These are phyloP conservation scores for Metarhizium sp. DNA, from an alignment of 2,329 filamentous ascomycete species.

Conservation along the genomic window DNA sequence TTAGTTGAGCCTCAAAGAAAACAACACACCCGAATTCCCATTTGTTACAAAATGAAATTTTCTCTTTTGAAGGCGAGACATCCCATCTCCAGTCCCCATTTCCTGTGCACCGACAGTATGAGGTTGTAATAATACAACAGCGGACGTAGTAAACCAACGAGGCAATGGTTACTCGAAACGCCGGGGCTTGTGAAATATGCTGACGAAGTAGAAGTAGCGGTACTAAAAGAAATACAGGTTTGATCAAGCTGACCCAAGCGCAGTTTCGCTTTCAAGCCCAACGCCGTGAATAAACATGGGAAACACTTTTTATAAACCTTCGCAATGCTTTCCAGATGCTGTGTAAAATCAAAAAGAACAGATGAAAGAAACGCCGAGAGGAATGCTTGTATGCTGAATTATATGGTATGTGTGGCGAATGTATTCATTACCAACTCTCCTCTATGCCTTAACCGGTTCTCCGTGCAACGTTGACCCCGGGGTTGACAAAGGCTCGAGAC, in stretches of 20 bases:
- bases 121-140: neutral
- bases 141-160: neutral
- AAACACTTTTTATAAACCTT: constrained; percentile 17
- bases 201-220: neutral
- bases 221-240: neutral
- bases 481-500: constrained; percentile 46
- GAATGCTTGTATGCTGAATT: neutral
- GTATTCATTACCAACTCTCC: neutral
- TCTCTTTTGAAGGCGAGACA: neutral
- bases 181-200: neutral
- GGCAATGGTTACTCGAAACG: neutral
- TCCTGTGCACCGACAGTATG: neutral
- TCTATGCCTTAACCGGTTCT: constrained; percentile 8
- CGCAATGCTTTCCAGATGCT: constrained; percentile 25
- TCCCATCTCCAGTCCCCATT: neutral
- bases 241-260: neutral
- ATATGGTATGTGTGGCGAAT: neutral
- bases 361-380: neutral
- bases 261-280: constrained; percentile 7
- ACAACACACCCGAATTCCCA: neutral
- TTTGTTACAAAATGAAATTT: neutral
- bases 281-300: constrained; percentile 15
- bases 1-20: neutral
- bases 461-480: constrained; percentile 37
- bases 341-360: constrained; percentile 11